Conservation (phyloP, 2,329 filamentous ascomycete genomes). For the Epichloe gansuensis region DNA sequence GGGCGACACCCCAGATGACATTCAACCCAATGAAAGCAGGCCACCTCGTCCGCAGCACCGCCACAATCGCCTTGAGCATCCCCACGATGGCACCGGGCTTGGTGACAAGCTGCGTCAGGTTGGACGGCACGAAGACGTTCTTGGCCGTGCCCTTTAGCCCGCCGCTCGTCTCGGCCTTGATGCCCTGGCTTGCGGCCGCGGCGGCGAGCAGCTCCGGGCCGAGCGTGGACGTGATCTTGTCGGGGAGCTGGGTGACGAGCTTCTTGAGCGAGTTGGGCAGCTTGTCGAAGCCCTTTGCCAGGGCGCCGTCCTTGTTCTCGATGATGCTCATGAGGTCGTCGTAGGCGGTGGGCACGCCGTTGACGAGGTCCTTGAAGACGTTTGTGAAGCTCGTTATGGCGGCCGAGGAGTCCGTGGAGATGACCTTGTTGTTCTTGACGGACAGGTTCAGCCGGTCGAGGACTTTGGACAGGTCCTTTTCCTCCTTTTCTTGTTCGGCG, state of each 20-base stretch:
- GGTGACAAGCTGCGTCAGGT: slow-evolving; percentile 64
- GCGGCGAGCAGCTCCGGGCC: slow-evolving; percentile 74
- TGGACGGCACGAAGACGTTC: slow-evolving; percentile 57
- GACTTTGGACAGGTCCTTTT: slow-evolving; percentile 63
- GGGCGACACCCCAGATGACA: slow-evolving; percentile 74
- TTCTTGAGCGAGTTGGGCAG: slow-evolving; percentile 74
- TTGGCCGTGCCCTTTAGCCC: slow-evolving; percentile 50
- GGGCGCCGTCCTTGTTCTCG: slow-evolving; percentile 47
- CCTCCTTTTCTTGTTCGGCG: slow-evolving; percentile 35
- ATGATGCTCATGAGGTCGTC: slow-evolving; percentile 61
- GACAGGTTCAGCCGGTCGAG: slow-evolving; percentile 76
- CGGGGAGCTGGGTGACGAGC: slow-evolving; percentile 70
- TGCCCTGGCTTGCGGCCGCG: slow-evolving; percentile 59
- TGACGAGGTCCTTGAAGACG: slow-evolving; percentile 82
- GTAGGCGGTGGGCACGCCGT: slow-evolving; percentile 87
- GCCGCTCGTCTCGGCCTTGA: slow-evolving; percentile 41
- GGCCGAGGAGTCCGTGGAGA: slow-evolving; percentile 72
- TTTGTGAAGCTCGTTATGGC: slow-evolving; percentile 75
- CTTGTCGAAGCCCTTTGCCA: slow-evolving; percentile 47
- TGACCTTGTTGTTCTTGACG: slow-evolving; percentile 72
- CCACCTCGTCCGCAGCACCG: slow-evolving; percentile 75
- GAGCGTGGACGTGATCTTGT: slow-evolving; percentile 62
- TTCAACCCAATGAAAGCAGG: slow-evolving; percentile 87
- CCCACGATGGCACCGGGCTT: slow-evolving; percentile 78
- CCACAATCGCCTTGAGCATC: slow-evolving; percentile 81